Evolutionary conservation across 148 eudicot genomes (phyloP), one percentile per base, ranked within the genome.

Genomic region (Rhododendron kiyosumense): DNA sequence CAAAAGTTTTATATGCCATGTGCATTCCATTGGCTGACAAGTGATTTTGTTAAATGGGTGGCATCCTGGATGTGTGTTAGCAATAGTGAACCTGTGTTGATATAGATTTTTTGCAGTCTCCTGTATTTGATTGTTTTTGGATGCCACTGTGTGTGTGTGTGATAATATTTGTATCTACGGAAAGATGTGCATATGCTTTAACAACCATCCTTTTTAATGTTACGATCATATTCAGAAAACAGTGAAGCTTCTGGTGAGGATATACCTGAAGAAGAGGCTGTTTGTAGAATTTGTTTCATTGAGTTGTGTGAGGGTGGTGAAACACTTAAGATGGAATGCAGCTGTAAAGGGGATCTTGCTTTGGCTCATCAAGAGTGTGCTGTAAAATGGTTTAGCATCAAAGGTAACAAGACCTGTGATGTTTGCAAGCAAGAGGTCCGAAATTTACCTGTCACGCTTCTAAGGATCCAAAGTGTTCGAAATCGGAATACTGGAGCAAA

Each of bases 261-360:
- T 86, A 97, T 95, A 89, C 94, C 94, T 1, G 98, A 97, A 91
- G 99, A 97, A 73, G 98, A 95, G 81, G 98, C 99, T 28, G 97
- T 97, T 88, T 97, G 99, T 59, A 91, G 99, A 87, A 95, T 95
- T 82, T 97, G 99, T 88, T 82, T 97, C 20, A 92, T 93, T 84
- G 98, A 95, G 83, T 88, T 94, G 87, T 89, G 95, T 86, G 99
- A 97, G 91, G 98, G 94, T 36, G 96, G 98, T 30, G 98, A 95
- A 90, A 97, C 99, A 28, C 92, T 97, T 24, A 97, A 97, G 87
- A 90, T 95, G 96, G 99, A 97, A 84, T 97, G 99, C 85, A 90
- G 94, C 86, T 97, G 99, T 89, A 97, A 97, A 89, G 99, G 99
- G 17, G 99, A 94, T 78, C 98, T 97, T 79, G 94, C 96, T 85